Conservation (phyloP, 2,329 filamentous ascomycete genomes). For the Pseudonectria foliicola region DNA sequence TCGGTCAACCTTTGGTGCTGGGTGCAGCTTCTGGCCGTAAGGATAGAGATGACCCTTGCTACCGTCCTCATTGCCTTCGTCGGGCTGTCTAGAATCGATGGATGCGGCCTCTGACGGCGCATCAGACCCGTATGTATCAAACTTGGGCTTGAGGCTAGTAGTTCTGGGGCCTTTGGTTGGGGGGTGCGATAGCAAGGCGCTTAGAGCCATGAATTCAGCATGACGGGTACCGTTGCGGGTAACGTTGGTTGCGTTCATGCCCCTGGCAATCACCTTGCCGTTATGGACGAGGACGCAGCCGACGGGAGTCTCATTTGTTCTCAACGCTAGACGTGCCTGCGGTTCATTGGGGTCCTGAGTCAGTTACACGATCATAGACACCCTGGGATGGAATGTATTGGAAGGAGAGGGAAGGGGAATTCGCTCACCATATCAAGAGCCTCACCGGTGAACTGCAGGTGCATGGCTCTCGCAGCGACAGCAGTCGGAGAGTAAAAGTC, state of each 20-base stretch:
- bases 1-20: constrained; percentile 51
- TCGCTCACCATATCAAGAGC: constrained; percentile 75
- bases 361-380: too few relatives aligned
- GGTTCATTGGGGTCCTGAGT: too few relatives aligned
- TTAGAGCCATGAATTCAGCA: constrained; percentile 87
- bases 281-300: constrained; percentile 88
- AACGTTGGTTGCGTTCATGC: constrained; percentile 96
- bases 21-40: constrained; percentile 53
- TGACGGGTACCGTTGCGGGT: constrained; percentile 88
- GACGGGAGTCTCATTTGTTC: constrained; percentile 87
- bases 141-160: constrained; percentile 28
- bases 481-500: constrained; percentile 22
- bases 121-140: constrained; percentile 16
- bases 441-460: constrained; percentile 66
- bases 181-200: constrained; percentile 43
- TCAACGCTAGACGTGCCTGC: constrained; percentile 77
- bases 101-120: constrained; percentile 19
- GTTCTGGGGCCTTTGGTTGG: constrained; percentile 22
- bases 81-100: constrained; percentile 18
- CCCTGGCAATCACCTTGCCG: constrained; percentile 71
- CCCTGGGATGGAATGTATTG: neutral
- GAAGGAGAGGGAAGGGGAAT: constrained; percentile 1
- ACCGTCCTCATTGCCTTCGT: constrained; percentile 47
- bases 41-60: constrained; percentile 51
- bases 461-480: constrained; percentile 26